Evolutionary conservation across 2,329 filamentous ascomycete species (phyloP), one percentile per base, ranked within the genome.

Genomic region (Talaromyces sp.): DNA sequence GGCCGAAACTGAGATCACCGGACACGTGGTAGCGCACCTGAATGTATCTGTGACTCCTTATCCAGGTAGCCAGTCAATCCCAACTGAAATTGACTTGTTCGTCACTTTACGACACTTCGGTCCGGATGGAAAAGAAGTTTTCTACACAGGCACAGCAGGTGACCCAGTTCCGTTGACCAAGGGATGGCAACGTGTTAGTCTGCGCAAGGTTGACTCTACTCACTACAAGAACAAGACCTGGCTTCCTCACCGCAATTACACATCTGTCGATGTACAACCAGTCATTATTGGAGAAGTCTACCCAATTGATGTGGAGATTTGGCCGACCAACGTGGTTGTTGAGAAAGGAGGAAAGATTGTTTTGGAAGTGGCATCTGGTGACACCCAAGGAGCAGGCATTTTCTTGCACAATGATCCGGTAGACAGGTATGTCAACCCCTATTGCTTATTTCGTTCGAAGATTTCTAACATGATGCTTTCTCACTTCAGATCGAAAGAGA

Each of bases 1-100:
- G n/a, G 66, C 79, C 7, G 87, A 91, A 70, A 89, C 85, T 0
- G 89, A 91, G 71, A 85, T 92, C 62, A 91, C 89, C 0, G 89
- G 89, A 0, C 87, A 91, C 70, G 78, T 90, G 33, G 80, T 86
- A 0, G 87, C 87, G 0, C 88, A 87, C 68, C 79, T 92, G 3
- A 86, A 87, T 66, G 84, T 90, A 0, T 90, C 88, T 0, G 76
- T 81, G 41, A 80, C 75, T 2, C 72, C 81, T 0, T 70, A 79
- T 27, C 70, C 79, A 2, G 75, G 52, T 19, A 56, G 75, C 1
- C 72, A 75, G 1, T 70, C 74, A 1, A 78, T 75, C 2, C 83
- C 83, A 0, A 77, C 75, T 1, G 84, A 86, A 49, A 82, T 85
- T 47, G 84, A 86, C 66, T 73, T 86, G 24, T 86, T 86, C 71